Evolutionary conservation across 352 stramenopile species (phyloP).

Genomic region (Globisporangium polare): DNA sequence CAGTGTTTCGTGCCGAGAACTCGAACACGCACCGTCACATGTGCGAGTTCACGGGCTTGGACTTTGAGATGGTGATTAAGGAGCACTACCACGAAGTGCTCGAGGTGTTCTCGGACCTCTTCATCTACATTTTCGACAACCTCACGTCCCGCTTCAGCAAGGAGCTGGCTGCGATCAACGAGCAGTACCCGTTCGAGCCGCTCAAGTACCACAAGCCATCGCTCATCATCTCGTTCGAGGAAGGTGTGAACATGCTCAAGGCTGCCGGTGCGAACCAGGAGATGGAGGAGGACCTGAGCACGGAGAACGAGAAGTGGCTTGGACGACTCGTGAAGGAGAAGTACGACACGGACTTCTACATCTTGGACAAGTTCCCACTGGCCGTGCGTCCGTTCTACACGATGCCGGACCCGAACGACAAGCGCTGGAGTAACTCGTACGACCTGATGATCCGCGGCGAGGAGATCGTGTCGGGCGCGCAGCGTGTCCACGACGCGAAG

Average conservation of each 20-base stretch:
- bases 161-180: conserved; percentile 94
- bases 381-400: conserved; percentile 99
- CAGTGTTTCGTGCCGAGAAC: conserved; percentile 99
- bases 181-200: conserved; percentile 97
- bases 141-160: conserved; percentile 91
- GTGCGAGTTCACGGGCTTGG: conserved; percentile 99
- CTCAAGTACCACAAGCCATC: conserved; percentile 95
- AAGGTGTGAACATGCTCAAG: conserved; percentile 92
- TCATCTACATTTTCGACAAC: conserved; percentile 99
- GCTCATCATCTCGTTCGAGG: conserved; percentile 92
- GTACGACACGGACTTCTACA: conserved; percentile 99
- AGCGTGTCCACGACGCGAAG: conserved; percentile 97
- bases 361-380: conserved; percentile 99
- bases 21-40: conserved; percentile 99
- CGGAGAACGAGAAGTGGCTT: conserved; percentile 98
- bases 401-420: conserved; percentile 97
- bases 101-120: conserved; percentile 97
- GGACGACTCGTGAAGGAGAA: conserved; percentile 95
- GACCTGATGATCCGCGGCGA: conserved; percentile 99
- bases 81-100: conserved; percentile 99
- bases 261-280: conserved; percentile 74
- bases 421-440: conserved; percentile 96
- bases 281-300: conserved; percentile 83
- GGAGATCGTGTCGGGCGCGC: conserved; percentile 99
- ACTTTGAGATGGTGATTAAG: conserved; percentile 99